Base-by-base conservation (phyloP, 345 rosid species). In the Trapa incisa region DNA sequence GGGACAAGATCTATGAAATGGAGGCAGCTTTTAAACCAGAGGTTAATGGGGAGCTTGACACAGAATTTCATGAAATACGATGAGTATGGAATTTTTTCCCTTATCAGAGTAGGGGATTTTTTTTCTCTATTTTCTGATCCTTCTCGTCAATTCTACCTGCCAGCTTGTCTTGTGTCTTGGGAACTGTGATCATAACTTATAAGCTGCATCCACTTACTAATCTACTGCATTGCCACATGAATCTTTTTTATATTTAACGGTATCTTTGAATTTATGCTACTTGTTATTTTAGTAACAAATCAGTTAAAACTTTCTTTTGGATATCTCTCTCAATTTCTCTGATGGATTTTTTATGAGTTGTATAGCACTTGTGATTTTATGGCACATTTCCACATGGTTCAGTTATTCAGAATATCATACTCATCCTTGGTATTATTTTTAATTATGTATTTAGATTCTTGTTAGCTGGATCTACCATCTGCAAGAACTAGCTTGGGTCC, bases 21-120 rank as follows among this genome's bases (percentile, higher is more conserved):
- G 91, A 89, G 56, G 96, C 98, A 68, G 96, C 98, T 38, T 88
- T 84, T 82, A 89, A 86, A 73, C 98, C 98, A 57, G 96, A 89
- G 85, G 90, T 92, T 72, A 89, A 83, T 60, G 93, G 87, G 63
- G 98, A 92, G 80, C 86, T 92, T 64, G 98, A 92, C 76, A 92
- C 96, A 84, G 75, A 92, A 92, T 75, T 92, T 92, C 70, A 89
- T 92, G 96, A 92, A 92, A 82, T 92, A 89, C 75, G 98, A 92
- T 76, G 98, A 80, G 98, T 92, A 87, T 71, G 65, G 65, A 64
- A 37, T 68, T 48, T 67, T 58, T 50, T 37, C 74, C 71, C 53
- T 72, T 43, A 38, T 65, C 50, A 61, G 6, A 50, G n/a, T 32
- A 60, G 47, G 16, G 45, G 58, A 17, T 68, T 12, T 35, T 45